Conservation (phyloP, 768 basidiomycete genomes). For the Hygrophorus pudorinus region DNA sequence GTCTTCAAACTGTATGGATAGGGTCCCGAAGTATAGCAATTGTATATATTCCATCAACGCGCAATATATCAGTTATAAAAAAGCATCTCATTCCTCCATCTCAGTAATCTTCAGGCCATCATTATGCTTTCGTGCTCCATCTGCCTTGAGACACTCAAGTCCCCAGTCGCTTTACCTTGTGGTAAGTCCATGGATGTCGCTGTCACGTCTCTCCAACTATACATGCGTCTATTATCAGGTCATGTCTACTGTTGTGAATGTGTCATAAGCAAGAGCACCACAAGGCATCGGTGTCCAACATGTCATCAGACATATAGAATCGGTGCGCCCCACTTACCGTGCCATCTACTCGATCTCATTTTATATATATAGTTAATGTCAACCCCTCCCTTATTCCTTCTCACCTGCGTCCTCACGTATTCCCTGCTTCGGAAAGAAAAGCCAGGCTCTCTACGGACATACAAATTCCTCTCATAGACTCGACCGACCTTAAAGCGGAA, state of each 20-base stretch:
- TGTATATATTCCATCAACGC: no score
- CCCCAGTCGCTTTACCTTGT: slow-evolving; percentile 7
- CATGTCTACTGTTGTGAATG: slow-evolving; percentile 8
- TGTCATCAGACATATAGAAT: not conserved
- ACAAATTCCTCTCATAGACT: not conserved
- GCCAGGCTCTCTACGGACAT: not conserved
- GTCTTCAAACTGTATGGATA: not conserved
- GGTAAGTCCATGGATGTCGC: not conserved
- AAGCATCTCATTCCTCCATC: no score
- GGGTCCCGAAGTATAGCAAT: no score
- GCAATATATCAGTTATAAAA: no score
- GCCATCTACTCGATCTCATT: not conserved
- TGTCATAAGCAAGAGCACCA: not conserved
- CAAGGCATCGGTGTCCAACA: not conserved
- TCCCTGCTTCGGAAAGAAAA: not conserved
- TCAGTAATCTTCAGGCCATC: no score
- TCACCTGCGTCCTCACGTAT: not conserved
- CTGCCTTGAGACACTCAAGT: slow-evolving; percentile 5
- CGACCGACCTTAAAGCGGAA: not conserved
- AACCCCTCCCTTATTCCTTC: not conserved
- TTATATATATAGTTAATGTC: not conserved
- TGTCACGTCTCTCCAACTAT: not conserved
- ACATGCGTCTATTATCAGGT: not conserved
- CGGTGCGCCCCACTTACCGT: not conserved
- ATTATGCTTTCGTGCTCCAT: slow-evolving; percentile 2